These are phyloP conservation scores for Apiotrichum sp. DNA, from an alignment of 1,284 basidiomycete species.

Conservation along the genomic window DNA sequence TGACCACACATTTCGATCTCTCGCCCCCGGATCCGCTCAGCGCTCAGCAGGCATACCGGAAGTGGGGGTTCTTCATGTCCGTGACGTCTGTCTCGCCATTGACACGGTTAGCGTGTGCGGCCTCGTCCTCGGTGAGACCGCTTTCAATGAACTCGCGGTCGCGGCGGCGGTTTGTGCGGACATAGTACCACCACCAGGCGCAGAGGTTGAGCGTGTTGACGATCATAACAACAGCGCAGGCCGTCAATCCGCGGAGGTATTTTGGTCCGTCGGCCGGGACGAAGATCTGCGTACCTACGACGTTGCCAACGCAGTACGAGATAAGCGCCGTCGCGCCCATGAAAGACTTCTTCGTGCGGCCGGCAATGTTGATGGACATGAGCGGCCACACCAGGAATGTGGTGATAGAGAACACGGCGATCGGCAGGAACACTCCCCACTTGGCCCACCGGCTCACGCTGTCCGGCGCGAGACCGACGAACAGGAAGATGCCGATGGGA, in stretches of 20 bases:
- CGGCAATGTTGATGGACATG: constrained; percentile 28
- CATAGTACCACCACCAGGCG: constrained; percentile 26
- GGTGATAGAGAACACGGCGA: constrained; percentile 14
- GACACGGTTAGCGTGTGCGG: constrained; percentile 21
- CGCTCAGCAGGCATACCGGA: constrained; percentile 4
- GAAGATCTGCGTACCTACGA: constrained; percentile 28
- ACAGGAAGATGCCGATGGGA: constrained; percentile 22
- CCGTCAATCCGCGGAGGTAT: constrained; percentile 19
- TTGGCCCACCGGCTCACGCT: constrained; percentile 18
- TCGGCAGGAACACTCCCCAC: constrained; percentile 24
- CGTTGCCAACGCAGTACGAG: constrained; percentile 28
- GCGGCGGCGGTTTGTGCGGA: constrained; percentile 18
- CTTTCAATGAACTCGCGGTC: constrained; percentile 18
- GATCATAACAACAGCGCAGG: constrained; percentile 21
- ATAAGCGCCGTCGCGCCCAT: constrained; percentile 15
- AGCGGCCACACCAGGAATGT: constrained; percentile 33
- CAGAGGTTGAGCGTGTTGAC: constrained; percentile 17
- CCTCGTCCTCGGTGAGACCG: constrained; percentile 24
- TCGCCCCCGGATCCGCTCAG: too few relatives aligned
- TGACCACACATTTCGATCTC: too few relatives aligned
- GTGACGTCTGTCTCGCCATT: constrained; percentile 30
- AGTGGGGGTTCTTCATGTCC: constrained; percentile 17
- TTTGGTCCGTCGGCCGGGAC: constrained; percentile 22
- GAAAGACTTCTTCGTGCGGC: constrained; percentile 32
- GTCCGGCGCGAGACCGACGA: constrained; percentile 20